Base-by-base conservation (phyloP, 148 eudicot species). In the Diospyros lotus region DNA sequence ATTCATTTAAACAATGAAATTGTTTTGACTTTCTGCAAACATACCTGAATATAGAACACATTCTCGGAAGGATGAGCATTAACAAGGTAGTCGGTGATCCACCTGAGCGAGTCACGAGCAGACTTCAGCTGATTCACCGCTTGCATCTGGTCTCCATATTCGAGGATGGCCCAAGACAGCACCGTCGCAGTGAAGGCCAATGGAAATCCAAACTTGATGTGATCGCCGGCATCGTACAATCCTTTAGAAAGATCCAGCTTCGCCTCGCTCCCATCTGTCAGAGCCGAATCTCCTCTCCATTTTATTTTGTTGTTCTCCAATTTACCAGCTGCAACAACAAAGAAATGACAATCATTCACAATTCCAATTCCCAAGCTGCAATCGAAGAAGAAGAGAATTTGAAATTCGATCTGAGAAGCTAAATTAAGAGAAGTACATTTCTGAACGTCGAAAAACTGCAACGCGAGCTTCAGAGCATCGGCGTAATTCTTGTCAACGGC, bases 181-280 rank as follows among this genome's bases (percentile, higher is more conserved):
- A 95, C 90, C 0, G 98, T 94, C 60, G 94, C 98, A 13, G 97
- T 95, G 75, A 80, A 95, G 54, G 98, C 98, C 94, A 95, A 80
- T 15, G 98, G 98, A 50, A 95, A 95, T 41, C 89, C 89, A 75
- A 95, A 95, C 81, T 95, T 95, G 90, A 95, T 90, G 68, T 90
- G 96, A 82, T 95, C 98, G 43, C 98, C 98, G 12, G 98, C 98
- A 77, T 95, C 97, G 64, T 90, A 95, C 87, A 95, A 73, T 66
- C 98, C 98, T 85, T 92, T 90, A 0, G 97, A 83, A 48, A 95
- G 91, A 80, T 95, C 96, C 68, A 95, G 14, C 10, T 78, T 78
- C 6, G 85, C 97, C 14, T 85, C 81, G 5, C 75, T 88, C n/a
- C 98, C 98, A 73, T 95, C 98, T 4, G 84, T 28, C 7, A 92